These are phyloP conservation scores for Rhizopus delemar DNA, from an alignment of 371 early-diverging fungal species.

Conservation along the genomic window DNA sequence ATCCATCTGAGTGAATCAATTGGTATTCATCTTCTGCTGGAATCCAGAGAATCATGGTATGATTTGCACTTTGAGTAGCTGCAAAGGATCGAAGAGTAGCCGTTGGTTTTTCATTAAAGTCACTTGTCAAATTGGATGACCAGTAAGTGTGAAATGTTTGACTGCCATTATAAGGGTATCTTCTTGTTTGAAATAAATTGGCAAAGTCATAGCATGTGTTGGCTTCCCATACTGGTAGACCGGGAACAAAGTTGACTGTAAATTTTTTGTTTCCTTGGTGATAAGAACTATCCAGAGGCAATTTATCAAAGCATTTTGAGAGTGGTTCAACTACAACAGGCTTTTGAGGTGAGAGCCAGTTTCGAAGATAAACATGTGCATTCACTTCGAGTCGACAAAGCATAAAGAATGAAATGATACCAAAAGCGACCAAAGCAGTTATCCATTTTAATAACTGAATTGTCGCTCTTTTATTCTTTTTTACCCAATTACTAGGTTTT, in stretches of 20 bases:
- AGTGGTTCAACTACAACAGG: conserved; percentile 32
- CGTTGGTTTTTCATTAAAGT: conserved; percentile 36
- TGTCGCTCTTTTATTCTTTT: conserved; percentile 18
- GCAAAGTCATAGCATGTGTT: conserved; percentile 56
- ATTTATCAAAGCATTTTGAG: conserved; percentile 31
- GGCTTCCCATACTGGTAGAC: conserved; percentile 43
- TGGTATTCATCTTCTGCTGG: conserved; percentile 24
- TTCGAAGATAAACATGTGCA: conserved; percentile 43
- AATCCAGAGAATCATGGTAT: conserved; percentile 49
- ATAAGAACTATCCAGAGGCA: conserved; percentile 27
- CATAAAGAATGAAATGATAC: conserved; percentile 20
- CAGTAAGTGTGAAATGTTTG: conserved; percentile 47
- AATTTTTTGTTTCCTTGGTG: conserved; percentile 26
- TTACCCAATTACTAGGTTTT: conserved; percentile 15
- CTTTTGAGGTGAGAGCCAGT: conserved; percentile 40
- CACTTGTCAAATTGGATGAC: conserved; percentile 21
- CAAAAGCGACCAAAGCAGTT: conserved; percentile 5
- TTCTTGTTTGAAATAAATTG: conserved; percentile 24
- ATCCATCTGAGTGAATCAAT: conserved; percentile 21
- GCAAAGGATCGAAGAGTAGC: conserved; percentile 46
- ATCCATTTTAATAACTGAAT: conserved; percentile 16
- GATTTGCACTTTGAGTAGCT: conserved; percentile 42
- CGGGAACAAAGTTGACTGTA: conserved; percentile 40
- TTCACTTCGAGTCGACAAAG: conserved; percentile 43
- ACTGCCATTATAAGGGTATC: conserved; percentile 17